Conservation (phyloP, 257 asterid genomes). For the Nemophila menziesii region DNA sequence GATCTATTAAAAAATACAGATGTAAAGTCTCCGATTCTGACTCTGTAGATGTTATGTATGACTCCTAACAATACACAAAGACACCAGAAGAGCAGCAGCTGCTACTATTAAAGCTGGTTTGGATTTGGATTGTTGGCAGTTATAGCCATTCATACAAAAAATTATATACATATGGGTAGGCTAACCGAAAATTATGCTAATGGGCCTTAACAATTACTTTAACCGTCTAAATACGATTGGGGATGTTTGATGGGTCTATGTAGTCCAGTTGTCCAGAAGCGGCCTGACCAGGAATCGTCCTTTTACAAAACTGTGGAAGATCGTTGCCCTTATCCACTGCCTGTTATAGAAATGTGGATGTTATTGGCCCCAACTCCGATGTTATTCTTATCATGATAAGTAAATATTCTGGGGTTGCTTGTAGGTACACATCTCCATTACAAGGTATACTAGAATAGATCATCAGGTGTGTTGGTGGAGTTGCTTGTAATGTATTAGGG, state of each 20-base stretch:
- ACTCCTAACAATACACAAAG: slow-evolving; percentile 45
- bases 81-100: slow-evolving; percentile 80
- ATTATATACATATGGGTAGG: slow-evolving; percentile 46
- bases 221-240: slow-evolving; percentile 77
- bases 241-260: slow-evolving; percentile 85
- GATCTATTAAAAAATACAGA: slow-evolving; percentile 15
- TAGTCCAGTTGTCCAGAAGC: slow-evolving; percentile 72
- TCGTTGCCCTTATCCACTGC: slow-evolving; percentile 51
- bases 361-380: slow-evolving; percentile 86
- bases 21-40: slow-evolving; percentile 89
- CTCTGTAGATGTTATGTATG: slow-evolving; percentile 52
- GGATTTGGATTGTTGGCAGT: slow-evolving; percentile 94
- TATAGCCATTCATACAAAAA: slow-evolving; percentile 55
- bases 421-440: slow-evolving; percentile 55
- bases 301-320: slow-evolving; percentile 51
- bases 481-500: slow-evolving; percentile 41
- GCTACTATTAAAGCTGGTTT: slow-evolving; percentile 70
- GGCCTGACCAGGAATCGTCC: slow-evolving; percentile 85
- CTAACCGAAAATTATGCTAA: slow-evolving; percentile 44
- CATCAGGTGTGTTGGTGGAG: slow-evolving; percentile 51
- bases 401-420: slow-evolving; percentile 76
- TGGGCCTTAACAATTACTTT: slow-evolving; percentile 49
- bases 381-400: slow-evolving; percentile 74
- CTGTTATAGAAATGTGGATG: slow-evolving; percentile 39
- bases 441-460: slow-evolving; percentile 46